These are phyloP conservation scores for Trichoderma reesei DNA, from an alignment of 495 filamentous ascomycete species.

Conservation along the genomic window DNA sequence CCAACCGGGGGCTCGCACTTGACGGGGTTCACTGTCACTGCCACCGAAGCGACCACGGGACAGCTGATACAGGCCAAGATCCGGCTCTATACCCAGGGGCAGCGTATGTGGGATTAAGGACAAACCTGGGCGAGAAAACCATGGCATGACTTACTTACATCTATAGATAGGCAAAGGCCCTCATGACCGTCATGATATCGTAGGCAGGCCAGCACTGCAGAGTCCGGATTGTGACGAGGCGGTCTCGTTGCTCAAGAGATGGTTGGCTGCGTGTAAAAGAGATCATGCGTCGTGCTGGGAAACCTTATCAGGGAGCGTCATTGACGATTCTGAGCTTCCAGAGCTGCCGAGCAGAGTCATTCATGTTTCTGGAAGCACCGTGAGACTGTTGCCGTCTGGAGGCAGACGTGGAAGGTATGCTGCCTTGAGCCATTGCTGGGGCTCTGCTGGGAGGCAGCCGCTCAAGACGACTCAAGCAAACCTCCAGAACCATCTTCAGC, in stretches of 20 bases:
- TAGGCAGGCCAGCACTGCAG: background rate
- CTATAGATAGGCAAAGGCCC: background rate
- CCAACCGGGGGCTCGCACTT: background rate
- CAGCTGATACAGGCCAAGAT: background rate
- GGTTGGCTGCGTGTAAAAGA: background rate
- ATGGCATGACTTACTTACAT: background rate
- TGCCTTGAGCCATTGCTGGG: background rate
- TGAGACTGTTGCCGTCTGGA: background rate
- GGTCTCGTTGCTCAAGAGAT: background rate
- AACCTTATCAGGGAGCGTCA: background rate
- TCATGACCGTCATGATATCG: background rate
- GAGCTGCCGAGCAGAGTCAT: background rate
- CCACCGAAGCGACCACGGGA: background rate
- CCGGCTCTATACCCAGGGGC: background rate
- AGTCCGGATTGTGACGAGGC: background rate
- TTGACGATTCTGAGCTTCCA: background rate
- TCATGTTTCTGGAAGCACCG: background rate
- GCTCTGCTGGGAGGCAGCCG: background rate
- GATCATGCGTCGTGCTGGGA: constrained; percentile 1
- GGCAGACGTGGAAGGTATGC: background rate
- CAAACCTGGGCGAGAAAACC: background rate
- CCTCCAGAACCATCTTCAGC: background rate
- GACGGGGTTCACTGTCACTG: background rate
- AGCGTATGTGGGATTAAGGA: background rate
- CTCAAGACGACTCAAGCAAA: background rate